These are phyloP conservation scores for Psidium guajava DNA, from an alignment of 345 rosid species.

Conservation along the genomic window DNA sequence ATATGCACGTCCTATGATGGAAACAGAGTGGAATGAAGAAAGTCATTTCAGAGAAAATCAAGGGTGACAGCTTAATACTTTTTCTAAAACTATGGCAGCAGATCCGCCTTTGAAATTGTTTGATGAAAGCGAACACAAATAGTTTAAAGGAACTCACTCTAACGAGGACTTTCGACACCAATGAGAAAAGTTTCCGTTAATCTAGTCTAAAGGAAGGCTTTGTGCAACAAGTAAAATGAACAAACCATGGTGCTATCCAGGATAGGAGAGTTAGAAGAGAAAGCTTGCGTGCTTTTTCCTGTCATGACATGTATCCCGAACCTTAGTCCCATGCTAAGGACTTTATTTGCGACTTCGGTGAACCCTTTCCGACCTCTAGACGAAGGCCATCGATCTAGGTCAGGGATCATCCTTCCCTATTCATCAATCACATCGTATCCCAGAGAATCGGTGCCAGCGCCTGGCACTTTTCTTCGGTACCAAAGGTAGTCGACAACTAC, in stretches of 20 bases:
- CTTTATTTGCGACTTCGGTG: constrained; percentile 56
- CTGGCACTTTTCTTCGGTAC: constrained; percentile 70
- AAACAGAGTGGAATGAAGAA: constrained; percentile 1
- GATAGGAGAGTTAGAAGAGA: constrained; percentile 61
- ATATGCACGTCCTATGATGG: constrained; percentile 45
- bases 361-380: constrained; percentile 69
- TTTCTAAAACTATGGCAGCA: background rate
- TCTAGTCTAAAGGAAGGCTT: background rate
- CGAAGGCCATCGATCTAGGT: constrained; percentile 81
- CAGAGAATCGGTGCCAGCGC: constrained; percentile 46
- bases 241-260: constrained; percentile 46
- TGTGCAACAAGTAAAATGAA: background rate
- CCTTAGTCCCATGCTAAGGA: constrained; percentile 76
- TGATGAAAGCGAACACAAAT: background rate
- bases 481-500: constrained; percentile 94
- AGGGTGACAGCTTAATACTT: background rate
- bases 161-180: background rate
- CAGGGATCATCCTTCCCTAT: constrained; percentile 91
- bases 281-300: constrained; percentile 87
- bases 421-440: constrained; percentile 85
- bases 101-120: background rate
- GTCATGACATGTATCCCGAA: constrained; percentile 95
- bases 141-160: background rate
- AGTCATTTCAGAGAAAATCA: background rate
- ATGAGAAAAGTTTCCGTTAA: background rate